Evolutionary conservation across 2,329 filamentous ascomycete species (phyloP).

Genomic region (Diaporthe citrichinensis): DNA sequence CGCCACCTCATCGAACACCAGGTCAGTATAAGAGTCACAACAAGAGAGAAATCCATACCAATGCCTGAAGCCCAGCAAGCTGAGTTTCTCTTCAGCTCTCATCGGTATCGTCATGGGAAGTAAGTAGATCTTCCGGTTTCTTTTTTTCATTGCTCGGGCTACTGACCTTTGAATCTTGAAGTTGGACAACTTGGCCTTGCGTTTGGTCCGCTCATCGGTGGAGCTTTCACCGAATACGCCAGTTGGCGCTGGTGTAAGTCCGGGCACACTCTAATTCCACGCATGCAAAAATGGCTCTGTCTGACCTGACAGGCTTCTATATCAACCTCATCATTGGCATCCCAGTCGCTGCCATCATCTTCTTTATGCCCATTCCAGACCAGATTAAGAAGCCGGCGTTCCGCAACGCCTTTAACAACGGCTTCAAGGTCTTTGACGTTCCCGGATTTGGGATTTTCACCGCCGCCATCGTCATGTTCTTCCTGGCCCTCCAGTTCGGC

Average conservation of each 20-base stretch:
- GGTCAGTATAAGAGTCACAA: background rate
- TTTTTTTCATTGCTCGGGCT: background rate
- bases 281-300: background rate
- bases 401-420: background rate
- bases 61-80: background rate
- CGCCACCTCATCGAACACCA: background rate
- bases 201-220: background rate
- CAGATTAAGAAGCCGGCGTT: background rate
- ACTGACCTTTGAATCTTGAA: background rate
- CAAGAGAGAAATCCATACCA: background rate
- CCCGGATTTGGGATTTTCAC: background rate
- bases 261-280: background rate
- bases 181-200: background rate
- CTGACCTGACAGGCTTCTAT: background rate
- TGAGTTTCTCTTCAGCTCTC: background rate
- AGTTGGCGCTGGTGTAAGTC: background rate
- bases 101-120: conserved; percentile 1
- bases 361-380: background rate
- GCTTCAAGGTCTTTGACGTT: background rate
- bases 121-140: background rate
- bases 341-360: background rate
- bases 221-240: background rate
- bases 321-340: background rate
- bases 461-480: background rate
- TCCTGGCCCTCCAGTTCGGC: background rate